A percentile compares a stretch with the other conserved stretches of the same genome.
These are phyloP conservation scores for Mycena floridula DNA, from an alignment of 768 basidiomycete genomes.

Conservation along the genomic window DNA sequence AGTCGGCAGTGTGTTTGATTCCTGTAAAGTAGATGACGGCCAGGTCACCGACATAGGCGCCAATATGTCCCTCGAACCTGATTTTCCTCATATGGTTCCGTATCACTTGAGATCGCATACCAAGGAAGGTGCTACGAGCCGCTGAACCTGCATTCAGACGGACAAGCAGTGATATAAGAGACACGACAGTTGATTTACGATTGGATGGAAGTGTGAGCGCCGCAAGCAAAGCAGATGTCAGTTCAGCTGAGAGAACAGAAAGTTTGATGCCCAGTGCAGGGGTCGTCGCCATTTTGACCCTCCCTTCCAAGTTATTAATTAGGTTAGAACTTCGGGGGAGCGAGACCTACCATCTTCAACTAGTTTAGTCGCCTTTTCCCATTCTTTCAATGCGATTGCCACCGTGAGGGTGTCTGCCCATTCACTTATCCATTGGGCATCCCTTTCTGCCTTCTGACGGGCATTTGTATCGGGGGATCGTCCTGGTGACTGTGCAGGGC, in stretches of 20 bases:
- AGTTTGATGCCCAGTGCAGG: constrained; percentile 56
- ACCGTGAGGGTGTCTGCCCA: constrained; percentile 91
- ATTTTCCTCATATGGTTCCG: constrained; percentile 79
- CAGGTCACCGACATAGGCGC: constrained; percentile 80
- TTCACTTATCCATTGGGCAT: constrained; percentile 83
- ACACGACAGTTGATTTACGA: constrained; percentile 69
- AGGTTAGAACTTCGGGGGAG: too few relatives aligned
- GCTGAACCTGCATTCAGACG: constrained; percentile 72
- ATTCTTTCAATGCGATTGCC: constrained; percentile 82
- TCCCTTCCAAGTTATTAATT: too few relatives aligned
- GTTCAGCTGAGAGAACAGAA: constrained; percentile 54
- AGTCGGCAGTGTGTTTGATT: constrained; percentile 96
- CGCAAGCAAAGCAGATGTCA: constrained; percentile 64
- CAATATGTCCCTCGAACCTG: constrained; percentile 83
- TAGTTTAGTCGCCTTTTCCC: constrained; percentile 80
- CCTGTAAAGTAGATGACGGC: constrained; percentile 88
- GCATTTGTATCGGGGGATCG: constrained; percentile 38
- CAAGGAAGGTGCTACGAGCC: constrained; percentile 79
- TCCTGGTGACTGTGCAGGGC: constrained; percentile 42
- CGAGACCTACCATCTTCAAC: constrained; percentile 70
- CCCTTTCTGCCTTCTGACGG: constrained; percentile 74
- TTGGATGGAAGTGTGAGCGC: constrained; percentile 72
- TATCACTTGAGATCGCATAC: constrained; percentile 71
- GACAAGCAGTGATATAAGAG: constrained; percentile 64
- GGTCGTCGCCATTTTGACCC: constrained; percentile 50